A percentile compares a stretch with the other conserved stretches of the same genome.
Conservation (phyloP, 164 flowering plant genomes). For the Protea cynaroides region DNA sequence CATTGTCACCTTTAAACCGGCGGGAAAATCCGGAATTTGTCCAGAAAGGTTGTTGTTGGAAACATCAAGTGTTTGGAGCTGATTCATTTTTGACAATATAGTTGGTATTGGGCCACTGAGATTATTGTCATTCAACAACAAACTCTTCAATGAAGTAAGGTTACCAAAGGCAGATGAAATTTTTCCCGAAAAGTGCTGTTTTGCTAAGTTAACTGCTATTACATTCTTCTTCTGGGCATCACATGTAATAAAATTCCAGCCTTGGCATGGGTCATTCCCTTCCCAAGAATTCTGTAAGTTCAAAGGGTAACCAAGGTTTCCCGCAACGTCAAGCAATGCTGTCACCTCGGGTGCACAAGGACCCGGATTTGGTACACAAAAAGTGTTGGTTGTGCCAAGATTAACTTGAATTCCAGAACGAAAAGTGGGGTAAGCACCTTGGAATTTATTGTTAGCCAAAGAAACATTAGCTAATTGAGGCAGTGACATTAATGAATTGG, state of each 20-base stretch:
- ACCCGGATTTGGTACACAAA: constrained; percentile 38
- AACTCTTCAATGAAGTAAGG: constrained; percentile 31
- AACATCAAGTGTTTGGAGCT: constrained; percentile 42
- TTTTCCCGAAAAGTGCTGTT: constrained; percentile 31
- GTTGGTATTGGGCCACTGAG: constrained; percentile 45
- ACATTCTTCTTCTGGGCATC: constrained; percentile 30
- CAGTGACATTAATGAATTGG: constrained; percentile 22
- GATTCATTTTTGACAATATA: constrained; percentile 25
- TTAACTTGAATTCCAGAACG: background rate
- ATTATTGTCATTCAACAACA: constrained; percentile 44
- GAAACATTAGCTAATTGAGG: constrained; percentile 34
- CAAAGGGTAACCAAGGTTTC: constrained; percentile 45
- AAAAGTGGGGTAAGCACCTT: constrained; percentile 50
- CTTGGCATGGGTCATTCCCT: constrained; percentile 51
- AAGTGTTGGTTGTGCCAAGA: constrained; percentile 29
- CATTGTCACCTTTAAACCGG: constrained; percentile 22
- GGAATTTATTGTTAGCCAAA: constrained; percentile 46
- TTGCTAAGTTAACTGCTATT: constrained; percentile 30
- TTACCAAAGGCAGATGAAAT: constrained; percentile 51
- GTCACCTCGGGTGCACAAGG: constrained; percentile 56
- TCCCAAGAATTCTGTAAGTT: constrained; percentile 42
- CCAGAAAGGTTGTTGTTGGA: constrained; percentile 55
- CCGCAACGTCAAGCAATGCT: constrained; percentile 35
- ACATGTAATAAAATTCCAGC: constrained; percentile 43
- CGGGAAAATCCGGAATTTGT: constrained; percentile 26